Percentiles rank a stretch among this genome's conserved stretches.
Evolutionary conservation across 2,329 filamentous ascomycete species (phyloP).

Genomic region (Calonectria henricotiae): DNA sequence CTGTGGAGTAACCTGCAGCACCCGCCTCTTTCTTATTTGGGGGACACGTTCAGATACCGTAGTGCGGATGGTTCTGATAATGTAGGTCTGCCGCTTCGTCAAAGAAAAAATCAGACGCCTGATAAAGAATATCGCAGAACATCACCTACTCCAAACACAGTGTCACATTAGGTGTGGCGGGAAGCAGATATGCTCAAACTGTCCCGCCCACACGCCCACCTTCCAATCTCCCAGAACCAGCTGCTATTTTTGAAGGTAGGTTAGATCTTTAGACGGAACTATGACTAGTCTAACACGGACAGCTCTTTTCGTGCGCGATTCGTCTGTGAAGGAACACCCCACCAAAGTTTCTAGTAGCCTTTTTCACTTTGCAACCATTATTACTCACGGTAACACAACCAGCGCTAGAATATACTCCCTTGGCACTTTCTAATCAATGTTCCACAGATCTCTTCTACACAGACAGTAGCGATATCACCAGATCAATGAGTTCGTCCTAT

Average conservation of each 20-base stretch:
- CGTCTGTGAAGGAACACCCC: not conserved
- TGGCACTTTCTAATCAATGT: not conserved
- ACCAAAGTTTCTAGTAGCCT: slow-evolving; percentile 8
- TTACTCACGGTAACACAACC: slow-evolving; percentile 6
- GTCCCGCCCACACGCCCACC: not conserved
- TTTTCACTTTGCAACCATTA: slow-evolving; percentile 19
- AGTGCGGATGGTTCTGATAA: not conserved
- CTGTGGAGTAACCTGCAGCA: slow-evolving; percentile 11
- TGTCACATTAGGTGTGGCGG: not conserved
- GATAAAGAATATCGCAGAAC: not conserved
- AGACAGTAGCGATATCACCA: not conserved
- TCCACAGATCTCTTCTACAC: not conserved
- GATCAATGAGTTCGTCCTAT: not conserved
- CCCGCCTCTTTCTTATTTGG: slow-evolving; percentile 3
- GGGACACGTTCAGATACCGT: slow-evolving; percentile 1
- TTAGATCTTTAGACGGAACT: too few relatives aligned
- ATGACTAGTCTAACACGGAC: not conserved
- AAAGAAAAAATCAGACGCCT: too few relatives aligned
- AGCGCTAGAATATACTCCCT: not conserved
- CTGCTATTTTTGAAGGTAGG: not conserved
- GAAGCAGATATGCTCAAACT: not conserved
- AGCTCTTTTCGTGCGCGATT: not conserved
- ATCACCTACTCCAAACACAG: slow-evolving; percentile 16
- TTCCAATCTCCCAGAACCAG: not conserved
- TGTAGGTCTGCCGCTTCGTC: not conserved